phyloP scores from a whole-genome alignment of 805 yeast species.

The Candida sphagnicola region DNA sequence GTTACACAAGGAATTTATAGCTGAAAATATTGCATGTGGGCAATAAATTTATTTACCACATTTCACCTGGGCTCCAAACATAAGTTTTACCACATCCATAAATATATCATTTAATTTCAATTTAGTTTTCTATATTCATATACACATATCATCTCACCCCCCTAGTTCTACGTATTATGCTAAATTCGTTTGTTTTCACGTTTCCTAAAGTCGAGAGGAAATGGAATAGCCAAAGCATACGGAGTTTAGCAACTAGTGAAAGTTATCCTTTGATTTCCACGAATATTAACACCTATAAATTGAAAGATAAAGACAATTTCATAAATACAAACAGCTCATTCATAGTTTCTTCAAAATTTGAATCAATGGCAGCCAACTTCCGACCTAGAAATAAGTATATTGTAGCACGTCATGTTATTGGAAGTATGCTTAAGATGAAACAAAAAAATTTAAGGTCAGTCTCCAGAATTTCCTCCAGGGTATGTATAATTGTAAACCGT shows the following conservation, averaged over 20 bases:
- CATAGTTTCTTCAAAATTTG: neutral
- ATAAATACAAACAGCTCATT: neutral
- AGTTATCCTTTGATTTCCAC: neutral
- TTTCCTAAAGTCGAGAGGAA: neutral
- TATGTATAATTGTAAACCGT: constrained; percentile 12
- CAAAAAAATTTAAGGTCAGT: constrained; percentile 4
- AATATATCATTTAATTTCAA: too few species aligned
- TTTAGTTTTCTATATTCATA: neutral
- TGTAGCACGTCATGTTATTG: constrained; percentile 15
- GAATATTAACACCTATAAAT: neutral
- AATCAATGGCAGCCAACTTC: neutral
- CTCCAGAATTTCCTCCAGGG: neutral
- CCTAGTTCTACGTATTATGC: too few species aligned
- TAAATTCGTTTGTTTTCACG: neutral
- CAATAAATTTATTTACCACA: neutral
- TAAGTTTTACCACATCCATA: neutral
- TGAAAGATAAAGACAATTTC: neutral
- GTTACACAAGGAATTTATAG: constrained; percentile 92
- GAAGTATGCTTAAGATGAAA: constrained; percentile 9
- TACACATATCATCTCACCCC: too few species aligned
- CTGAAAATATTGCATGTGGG: constrained; percentile 19
- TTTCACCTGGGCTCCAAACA: neutral
- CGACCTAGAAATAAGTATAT: constrained; percentile 17
- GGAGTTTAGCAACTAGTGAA: neutral
- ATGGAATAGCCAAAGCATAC: neutral